Base-by-base conservation (phyloP, 2,329 filamentous ascomycete species). In the Hypocrella siamensis region DNA sequence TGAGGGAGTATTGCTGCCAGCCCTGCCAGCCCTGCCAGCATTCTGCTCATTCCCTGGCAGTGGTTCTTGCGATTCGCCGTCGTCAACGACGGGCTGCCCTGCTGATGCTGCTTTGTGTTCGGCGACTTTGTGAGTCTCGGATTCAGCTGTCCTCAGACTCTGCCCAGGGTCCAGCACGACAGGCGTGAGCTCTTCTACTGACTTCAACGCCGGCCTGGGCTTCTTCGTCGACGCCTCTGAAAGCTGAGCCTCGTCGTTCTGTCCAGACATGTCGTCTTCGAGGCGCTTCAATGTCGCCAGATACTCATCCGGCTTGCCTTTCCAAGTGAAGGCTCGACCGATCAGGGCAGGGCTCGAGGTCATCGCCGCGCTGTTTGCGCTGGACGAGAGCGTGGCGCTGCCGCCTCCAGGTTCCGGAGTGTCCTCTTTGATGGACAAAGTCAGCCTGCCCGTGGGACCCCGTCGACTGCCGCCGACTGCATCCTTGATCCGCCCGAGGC, bases 401-500 rank as follows among this genome's bases (percentile, higher is more conserved):
- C 19, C 14, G 24, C 33, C 32, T 10, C 37, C 37, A 6, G 46
- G 49, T 21, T 66, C 61, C 16, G 50, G 42, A 21, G 52, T 52
- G n/a, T 72, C 70, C 33, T 77, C 71, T 41, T 60, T 69, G 4
- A 44, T 45, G 7, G 51, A 46, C 8, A 49, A 39, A 4, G 70
- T 74, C n/a, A 62, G 61, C 11, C 66, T 64, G 40, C 53, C 63
- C 29, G 47, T 44, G 37, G 77, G 70, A 2, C 67, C 65, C 39
- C 63, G 62, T n/a, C 63, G 48, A 9, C 57, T 58, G 11, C 64
- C 63, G 2, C 82, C 81, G 22, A 93, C 79, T 3, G 76, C 83
- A 47, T 88, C 84, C 47, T 86, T 86, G 50, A 94, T 85, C 22
- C 82, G 75, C 2, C 80, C 81, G 34, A 93, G 67, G 1, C 85